phyloP scores from a whole-genome alignment of 768 basidiomycete genomes.

The Termitomyces sp. region DNA sequence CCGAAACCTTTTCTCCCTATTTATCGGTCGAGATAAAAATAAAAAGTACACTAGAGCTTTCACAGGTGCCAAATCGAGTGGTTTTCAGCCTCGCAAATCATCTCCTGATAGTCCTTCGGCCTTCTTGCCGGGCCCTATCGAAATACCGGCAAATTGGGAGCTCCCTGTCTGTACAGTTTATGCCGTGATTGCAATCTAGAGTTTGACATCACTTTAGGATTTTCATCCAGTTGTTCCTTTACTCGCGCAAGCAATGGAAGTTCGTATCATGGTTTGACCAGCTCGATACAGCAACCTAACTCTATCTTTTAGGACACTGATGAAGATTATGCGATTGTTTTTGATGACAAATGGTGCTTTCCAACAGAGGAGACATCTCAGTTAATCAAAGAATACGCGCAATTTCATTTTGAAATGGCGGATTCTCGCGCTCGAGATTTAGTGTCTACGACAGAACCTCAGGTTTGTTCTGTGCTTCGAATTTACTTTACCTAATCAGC shows the following conservation, averaged over 20 bases:
- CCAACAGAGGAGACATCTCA: not conserved
- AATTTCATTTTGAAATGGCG: not conserved
- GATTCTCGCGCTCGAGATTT: too few relatives aligned
- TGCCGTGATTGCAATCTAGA: not conserved
- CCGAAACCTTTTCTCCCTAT: not conserved
- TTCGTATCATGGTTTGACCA: not conserved
- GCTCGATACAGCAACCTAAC: too few relatives aligned
- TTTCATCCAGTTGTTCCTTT: slow-evolving; percentile 9
- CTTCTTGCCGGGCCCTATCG: not conserved
- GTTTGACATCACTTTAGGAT: slow-evolving; percentile 3
- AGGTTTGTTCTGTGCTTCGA: too few relatives aligned
- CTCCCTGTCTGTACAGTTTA: not conserved
- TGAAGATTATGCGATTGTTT: not conserved
- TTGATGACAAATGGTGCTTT: slow-evolving; percentile 5
- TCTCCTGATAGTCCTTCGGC: not conserved
- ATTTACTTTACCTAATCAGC: too few relatives aligned
- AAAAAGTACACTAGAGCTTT: not conserved
- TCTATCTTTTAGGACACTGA: not conserved
- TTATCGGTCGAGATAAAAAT: not conserved
- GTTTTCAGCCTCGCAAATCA: not conserved
- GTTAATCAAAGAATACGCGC: not conserved
- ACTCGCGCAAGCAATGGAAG: slow-evolving; percentile 12
- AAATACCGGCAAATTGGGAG: not conserved
- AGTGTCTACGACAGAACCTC: too few relatives aligned
- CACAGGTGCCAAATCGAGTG: not conserved